Evolutionary conservation across 202 grass and related monocot species (phyloP).

Genomic region (Schoenoplectus triqueter): DNA sequence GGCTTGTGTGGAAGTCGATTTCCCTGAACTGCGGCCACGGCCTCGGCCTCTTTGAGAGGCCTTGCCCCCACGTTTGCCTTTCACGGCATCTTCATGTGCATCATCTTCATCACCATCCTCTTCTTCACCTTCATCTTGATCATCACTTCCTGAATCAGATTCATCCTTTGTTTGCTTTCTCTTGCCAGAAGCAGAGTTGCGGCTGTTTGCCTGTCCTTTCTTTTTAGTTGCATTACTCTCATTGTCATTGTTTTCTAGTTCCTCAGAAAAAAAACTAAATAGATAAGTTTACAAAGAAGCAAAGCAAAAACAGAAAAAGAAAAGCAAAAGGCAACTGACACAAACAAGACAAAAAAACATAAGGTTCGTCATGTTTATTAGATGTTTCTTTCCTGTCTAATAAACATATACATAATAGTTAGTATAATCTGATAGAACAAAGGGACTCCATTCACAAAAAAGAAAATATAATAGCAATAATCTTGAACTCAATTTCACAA

Average conservation of each 20-base stretch:
- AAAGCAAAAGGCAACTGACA: not conserved
- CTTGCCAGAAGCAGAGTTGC: conserved; percentile 21
- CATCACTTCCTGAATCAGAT: conserved; percentile 24
- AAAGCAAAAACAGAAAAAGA: conserved; percentile 5
- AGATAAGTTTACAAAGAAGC: conserved; percentile 3
- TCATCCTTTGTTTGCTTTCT: conserved; percentile 37
- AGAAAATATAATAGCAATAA: not conserved
- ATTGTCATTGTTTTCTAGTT: conserved; percentile 28
- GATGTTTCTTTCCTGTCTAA: not conserved
- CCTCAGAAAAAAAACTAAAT: not conserved
- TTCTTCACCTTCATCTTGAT: conserved; percentile 22
- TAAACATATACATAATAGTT: not conserved
- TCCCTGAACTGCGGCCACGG: conserved; percentile 7
- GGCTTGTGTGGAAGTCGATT: conserved; percentile 9
- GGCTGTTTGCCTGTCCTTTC: conserved; percentile 21
- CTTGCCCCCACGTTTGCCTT: conserved; percentile 26
- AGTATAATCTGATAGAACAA: conserved; percentile 3
- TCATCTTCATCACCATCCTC: conserved; percentile 17
- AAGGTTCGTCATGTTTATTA: not conserved
- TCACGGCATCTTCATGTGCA: not conserved
- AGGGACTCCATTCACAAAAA: not conserved
- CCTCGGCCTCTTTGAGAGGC: conserved; percentile 32
- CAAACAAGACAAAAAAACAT: not conserved
- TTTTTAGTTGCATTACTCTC: conserved; percentile 21
- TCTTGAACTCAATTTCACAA: not conserved